Conservation (phyloP, 2,329 filamentous ascomycete genomes). For the Boeremia lycopersici region DNA sequence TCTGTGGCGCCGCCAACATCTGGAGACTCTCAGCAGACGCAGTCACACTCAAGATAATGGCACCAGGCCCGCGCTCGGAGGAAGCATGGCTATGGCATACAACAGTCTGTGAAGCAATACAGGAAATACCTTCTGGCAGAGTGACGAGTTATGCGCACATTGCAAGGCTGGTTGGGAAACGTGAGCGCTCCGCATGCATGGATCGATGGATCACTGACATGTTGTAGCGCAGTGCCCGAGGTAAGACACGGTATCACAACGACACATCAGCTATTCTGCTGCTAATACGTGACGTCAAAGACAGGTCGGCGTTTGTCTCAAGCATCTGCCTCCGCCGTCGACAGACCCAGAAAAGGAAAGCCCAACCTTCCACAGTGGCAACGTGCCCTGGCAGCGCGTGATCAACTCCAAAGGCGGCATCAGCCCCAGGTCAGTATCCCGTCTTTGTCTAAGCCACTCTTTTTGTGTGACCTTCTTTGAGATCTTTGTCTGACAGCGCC, state of each 20-base stretch:
- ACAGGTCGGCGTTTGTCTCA: conserved; percentile 89
- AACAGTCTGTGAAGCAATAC: conserved; percentile 81
- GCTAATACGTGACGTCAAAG: conserved; percentile 55
- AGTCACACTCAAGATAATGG: conserved; percentile 56
- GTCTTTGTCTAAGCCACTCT: conserved; percentile 10
- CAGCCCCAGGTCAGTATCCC: conserved; percentile 71
- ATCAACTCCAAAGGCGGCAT: conserved; percentile 87
- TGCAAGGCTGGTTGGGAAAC: conserved; percentile 72
- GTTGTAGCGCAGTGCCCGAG: conserved; percentile 55
- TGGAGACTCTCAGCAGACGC: not conserved
- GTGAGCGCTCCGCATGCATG: conserved; percentile 55
- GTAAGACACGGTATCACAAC: conserved; percentile 36
- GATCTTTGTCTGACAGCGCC: conserved; percentile 28
- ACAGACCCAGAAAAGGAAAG: conserved; percentile 49
- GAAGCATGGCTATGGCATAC: conserved; percentile 76
- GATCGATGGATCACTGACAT: conserved; percentile 30
- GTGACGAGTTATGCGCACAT: conserved; percentile 91
- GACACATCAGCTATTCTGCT: conserved; percentile 53
- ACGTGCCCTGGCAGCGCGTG: conserved; percentile 93
- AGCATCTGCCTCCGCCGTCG: conserved; percentile 70
- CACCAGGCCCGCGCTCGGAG: conserved; percentile 64
- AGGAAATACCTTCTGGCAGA: conserved; percentile 80
- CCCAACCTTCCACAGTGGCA: conserved; percentile 69
- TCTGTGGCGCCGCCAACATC: not conserved
- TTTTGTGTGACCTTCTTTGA: conserved; percentile 8